Evolutionary conservation across 306 rosid species (phyloP).

Genomic region (Trifolium repens): DNA sequence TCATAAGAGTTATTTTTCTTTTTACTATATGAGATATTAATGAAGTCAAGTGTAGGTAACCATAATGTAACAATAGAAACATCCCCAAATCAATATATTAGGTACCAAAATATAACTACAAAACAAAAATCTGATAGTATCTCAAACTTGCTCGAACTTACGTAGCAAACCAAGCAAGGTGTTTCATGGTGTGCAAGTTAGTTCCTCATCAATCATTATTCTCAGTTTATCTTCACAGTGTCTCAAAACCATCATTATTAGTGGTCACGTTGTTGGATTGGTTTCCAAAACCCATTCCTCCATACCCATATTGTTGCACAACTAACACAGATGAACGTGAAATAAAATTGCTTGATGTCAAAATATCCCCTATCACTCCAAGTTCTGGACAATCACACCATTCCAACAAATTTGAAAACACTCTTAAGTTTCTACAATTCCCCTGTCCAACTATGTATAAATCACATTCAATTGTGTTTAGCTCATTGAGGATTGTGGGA

Average conservation of each 20-base stretch:
- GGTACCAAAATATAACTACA: too few species aligned
- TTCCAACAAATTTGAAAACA: conserved; percentile 36
- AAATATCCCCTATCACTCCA: conserved; percentile 56
- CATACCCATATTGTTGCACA: conserved; percentile 56
- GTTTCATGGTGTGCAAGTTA: background rate
- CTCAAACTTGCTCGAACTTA: too few species aligned
- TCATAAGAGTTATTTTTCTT: too few species aligned
- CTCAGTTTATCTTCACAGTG: background rate
- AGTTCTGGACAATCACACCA: conserved; percentile 65
- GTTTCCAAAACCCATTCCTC: conserved; percentile 26
- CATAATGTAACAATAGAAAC: too few species aligned
- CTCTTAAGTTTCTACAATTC: conserved; percentile 19
- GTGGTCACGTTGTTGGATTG: background rate
- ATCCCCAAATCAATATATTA: too few species aligned
- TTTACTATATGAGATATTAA: too few species aligned
- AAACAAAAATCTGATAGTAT: too few species aligned
- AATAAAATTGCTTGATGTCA: conserved; percentile 50
- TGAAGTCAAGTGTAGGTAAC: too few species aligned
- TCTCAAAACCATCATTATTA: background rate
- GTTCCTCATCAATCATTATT: background rate
- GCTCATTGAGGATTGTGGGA: conserved; percentile 27
- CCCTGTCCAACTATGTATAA: conserved; percentile 64
- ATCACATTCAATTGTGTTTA: conserved; percentile 40
- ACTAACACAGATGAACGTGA: conserved; percentile 53
- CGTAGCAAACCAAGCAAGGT: background rate